These are phyloP conservation scores for Salix arbutifolia DNA, from an alignment of 345 rosid genomes.

Conservation along the genomic window DNA sequence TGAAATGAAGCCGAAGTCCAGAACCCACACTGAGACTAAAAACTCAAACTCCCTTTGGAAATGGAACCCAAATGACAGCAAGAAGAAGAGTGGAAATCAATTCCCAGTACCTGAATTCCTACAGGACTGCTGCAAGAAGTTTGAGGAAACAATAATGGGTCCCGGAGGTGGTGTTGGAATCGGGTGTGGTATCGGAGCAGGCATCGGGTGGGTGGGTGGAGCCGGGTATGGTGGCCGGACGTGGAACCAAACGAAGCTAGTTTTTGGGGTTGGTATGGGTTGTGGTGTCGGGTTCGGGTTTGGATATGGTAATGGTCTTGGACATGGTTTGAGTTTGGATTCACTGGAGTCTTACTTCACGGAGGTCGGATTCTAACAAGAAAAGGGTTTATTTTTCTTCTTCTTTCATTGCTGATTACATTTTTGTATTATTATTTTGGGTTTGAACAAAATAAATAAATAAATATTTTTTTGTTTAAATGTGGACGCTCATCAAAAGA, in stretches of 20 bases:
- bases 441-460: not conserved
- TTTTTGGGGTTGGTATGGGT: slow-evolving; percentile 46
- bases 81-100: slow-evolving; percentile 17
- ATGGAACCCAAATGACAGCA: slow-evolving; percentile 16
- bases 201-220: slow-evolving; percentile 50
- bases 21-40: not conserved
- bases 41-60: slow-evolving; percentile 30
- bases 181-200: slow-evolving; percentile 53
- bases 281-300: slow-evolving; percentile 56
- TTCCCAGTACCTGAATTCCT: slow-evolving; percentile 37
- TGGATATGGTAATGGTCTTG: slow-evolving; percentile 54
- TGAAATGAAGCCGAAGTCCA: not conserved
- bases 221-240: slow-evolving; percentile 41
- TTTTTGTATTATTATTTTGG: not conserved
- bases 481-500: no score
- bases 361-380: slow-evolving; percentile 10
- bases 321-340: slow-evolving; percentile 43
- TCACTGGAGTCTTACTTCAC: slow-evolving; percentile 6
- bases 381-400: slow-evolving; percentile 1
- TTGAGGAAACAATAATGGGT: slow-evolving; percentile 34
- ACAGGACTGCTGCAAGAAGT: slow-evolving; percentile 25
- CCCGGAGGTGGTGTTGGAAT: slow-evolving; percentile 53
- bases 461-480: no score
- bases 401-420: not conserved
- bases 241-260: slow-evolving; percentile 37